Conservation (phyloP, 2,329 filamentous ascomycete genomes). For the Zasmidium cellare region DNA sequence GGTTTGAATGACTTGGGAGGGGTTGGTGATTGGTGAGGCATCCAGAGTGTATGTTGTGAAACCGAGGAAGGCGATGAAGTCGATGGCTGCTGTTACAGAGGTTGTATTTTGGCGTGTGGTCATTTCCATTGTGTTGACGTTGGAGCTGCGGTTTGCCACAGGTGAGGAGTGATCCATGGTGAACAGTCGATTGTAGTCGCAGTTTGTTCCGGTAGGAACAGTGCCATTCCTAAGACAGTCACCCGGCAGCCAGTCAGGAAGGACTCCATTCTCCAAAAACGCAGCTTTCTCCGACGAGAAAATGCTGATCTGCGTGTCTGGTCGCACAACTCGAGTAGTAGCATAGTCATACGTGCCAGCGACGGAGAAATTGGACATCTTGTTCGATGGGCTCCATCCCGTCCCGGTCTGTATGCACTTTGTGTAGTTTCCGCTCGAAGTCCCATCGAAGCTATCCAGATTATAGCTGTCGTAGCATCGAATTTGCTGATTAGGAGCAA, state of each 20-base stretch:
- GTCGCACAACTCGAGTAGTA: background rate
- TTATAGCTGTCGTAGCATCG: slow-evolving; percentile 13
- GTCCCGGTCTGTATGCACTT: slow-evolving; percentile 22
- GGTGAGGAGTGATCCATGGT: background rate
- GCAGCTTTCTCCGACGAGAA: slow-evolving; percentile 22
- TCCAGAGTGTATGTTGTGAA: slow-evolving; percentile 28
- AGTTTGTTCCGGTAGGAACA: background rate
- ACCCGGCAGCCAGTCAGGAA: slow-evolving; percentile 8
- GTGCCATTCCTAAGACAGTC: slow-evolving; percentile 8
- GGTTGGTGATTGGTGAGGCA: slow-evolving; percentile 18
- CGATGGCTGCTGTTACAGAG: slow-evolving; percentile 3
- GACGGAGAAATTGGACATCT: slow-evolving; percentile 18
- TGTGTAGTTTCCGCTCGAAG: slow-evolving; percentile 10
- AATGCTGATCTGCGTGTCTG: slow-evolving; percentile 13
- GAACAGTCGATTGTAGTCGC: slow-evolving; percentile 17
- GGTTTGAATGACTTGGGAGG: background rate
- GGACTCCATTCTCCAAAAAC: slow-evolving; percentile 10
- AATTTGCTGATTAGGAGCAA: slow-evolving; percentile 3
- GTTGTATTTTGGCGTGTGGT: background rate
- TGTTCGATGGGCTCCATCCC: slow-evolving; percentile 15
- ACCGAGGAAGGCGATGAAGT: slow-evolving; percentile 13
- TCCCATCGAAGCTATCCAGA: background rate
- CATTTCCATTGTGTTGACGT: slow-evolving; percentile 14
- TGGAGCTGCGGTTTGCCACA: slow-evolving; percentile 2
- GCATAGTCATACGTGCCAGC: slow-evolving; percentile 2